Evolutionary conservation across 768 basidiomycete species (phyloP).

Genomic region (Lactifluus pinguis): DNA sequence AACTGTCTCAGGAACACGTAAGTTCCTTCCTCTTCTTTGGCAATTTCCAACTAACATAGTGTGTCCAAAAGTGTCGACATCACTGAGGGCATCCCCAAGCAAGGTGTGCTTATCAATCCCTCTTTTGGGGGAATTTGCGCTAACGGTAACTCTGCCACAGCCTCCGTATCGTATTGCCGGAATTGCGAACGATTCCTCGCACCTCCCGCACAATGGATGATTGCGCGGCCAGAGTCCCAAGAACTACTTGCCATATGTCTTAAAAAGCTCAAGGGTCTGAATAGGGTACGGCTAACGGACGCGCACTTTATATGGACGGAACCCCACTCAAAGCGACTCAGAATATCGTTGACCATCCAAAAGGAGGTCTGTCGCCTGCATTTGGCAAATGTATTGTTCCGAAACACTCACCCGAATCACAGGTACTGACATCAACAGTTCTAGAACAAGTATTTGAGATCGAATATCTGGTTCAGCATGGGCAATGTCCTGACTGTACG

Average conservation of each 20-base stretch:
- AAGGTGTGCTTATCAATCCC: conserved; percentile 43
- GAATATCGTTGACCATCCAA: conserved; percentile 93
- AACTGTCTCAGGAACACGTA: conserved; percentile 82
- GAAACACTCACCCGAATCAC: neutral
- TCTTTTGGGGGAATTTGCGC: neutral
- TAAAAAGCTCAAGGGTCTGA: conserved; percentile 88
- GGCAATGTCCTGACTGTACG: conserved; percentile 92
- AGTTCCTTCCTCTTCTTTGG: conserved; percentile 22
- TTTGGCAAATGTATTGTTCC: neutral
- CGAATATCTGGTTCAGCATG: conserved; percentile 89
- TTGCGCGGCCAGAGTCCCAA: conserved; percentile 81
- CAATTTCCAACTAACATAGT: neutral
- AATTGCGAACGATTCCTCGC: conserved; percentile 95
- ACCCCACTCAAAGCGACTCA: conserved; percentile 88
- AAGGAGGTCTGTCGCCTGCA: conserved; percentile 65
- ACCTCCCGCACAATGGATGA: conserved; percentile 80
- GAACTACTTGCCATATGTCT: conserved; percentile 92
- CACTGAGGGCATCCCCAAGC: conserved; percentile 95
- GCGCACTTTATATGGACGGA: conserved; percentile 99
- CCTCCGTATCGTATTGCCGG: conserved; percentile 85
- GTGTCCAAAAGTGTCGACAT: conserved; percentile 68
- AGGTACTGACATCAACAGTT: conserved; percentile 91
- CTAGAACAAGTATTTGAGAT: conserved; percentile 97
- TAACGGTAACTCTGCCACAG: conserved; percentile 28
- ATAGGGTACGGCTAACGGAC: conserved; percentile 93